These are phyloP conservation scores for Metrosideros polymorpha DNA, from an alignment of 441 rosid genomes.

Conservation along the genomic window DNA sequence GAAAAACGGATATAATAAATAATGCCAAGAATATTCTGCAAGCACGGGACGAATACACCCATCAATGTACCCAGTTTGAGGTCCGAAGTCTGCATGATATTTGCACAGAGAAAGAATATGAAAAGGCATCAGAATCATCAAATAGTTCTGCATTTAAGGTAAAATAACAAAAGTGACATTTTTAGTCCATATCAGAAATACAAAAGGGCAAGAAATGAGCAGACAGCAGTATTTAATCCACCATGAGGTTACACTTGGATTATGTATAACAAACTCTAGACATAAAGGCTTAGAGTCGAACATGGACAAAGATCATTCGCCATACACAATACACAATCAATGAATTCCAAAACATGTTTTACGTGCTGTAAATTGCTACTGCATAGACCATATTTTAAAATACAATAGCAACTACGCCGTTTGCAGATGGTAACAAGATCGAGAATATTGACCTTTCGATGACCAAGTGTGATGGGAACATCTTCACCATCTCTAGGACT, in stretches of 20 bases:
- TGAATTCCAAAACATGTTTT: neutral
- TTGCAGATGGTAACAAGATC: slow-evolving; percentile 7
- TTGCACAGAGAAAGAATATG: slow-evolving; percentile 14
- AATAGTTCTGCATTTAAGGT: neutral
- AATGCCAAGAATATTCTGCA: slow-evolving; percentile 97
- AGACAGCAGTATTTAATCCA: neutral
- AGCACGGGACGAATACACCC: slow-evolving; percentile 98
- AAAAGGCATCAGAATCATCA: slow-evolving; percentile 12
- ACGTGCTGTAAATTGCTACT: neutral
- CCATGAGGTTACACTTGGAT: neutral
- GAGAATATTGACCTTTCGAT: slow-evolving; percentile 37
- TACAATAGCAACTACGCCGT: neutral
- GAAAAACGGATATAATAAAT: slow-evolving; percentile 97
- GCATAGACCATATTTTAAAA: neutral
- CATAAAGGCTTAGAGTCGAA: neutral
- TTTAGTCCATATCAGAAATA: neutral
- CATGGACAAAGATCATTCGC: neutral
- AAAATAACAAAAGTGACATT: neutral
- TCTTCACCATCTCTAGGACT: slow-evolving; percentile 90
- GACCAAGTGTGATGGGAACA: slow-evolving; percentile 37
- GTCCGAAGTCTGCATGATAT: slow-evolving; percentile 52
- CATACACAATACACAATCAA: neutral
- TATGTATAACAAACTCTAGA: neutral
- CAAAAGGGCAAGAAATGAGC: neutral
- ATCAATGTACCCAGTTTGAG: slow-evolving; percentile 92